A percentile compares a stretch with the other conserved stretches of the same genome.
phyloP scores from a whole-genome alignment of 129 eudicot genomes.

The Helianthus annuus region HanXRQr2.0-SUNRISE NC_035438.2:53025021-53025520 shows the following conservation, averaged over 20 bases:
- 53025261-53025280: conserved; percentile 21
- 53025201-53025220: conserved; percentile 26
- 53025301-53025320: no score
- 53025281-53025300: conserved; percentile 13
- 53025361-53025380: no score
- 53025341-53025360: no score
- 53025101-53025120: conserved; percentile 65
- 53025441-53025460: no score
- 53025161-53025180: conserved; percentile 49
- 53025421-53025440: no score
- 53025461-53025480: no score
- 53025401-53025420: no score
- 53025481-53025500: no score
- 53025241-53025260: conserved; percentile 20
- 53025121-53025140: conserved; percentile 60
- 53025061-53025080: conserved; percentile 84
- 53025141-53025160: conserved; percentile 39
- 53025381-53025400: no score
- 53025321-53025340: no score
- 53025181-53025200: neutral
- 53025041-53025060: conserved; percentile 63
- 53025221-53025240: neutral
- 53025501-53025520: no score
- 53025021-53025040: neutral
- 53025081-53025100: conserved; percentile 66